Base-by-base conservation (phyloP, 2,329 filamentous ascomycete genomes). In the Colletotrichum plurivorum region DNA sequence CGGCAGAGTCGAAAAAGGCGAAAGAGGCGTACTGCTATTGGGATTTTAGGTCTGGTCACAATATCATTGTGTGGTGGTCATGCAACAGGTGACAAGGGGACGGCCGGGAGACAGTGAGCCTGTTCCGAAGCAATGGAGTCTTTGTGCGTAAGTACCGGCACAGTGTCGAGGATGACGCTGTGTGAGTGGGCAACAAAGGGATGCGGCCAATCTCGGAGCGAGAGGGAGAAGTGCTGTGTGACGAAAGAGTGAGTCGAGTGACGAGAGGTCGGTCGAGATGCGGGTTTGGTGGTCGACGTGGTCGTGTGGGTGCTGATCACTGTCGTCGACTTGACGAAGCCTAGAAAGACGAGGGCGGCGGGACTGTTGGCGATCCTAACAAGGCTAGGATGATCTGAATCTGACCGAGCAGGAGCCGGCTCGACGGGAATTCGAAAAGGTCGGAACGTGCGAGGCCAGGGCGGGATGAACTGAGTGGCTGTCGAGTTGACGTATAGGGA, bases 341-440 rank as follows among this genome's bases (percentile, higher is more conserved):
- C 18, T 49, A 45, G 36, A 27, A 18, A 46, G 63, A 22, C 22
- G 55, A 54, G 49, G 5, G 49, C 62, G 62, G 66, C 45, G 18
- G 62, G 55, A 51, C 41, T 16, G 27, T 45, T 69, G 51, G 62
- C 66, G 62, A 66, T 66, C 66, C 66, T 43, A 69, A 69, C 27
- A 27, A 22, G 43, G 62, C 66, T 66, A 66, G 66, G 55, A 61
- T 62, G 62, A 69, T 66, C 62, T 66, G 66, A 52, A 66, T 69
- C 62, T 69, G 62, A 31, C 55, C 43, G 55, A 61, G 36, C 56
- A 66, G 62, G 49, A 60, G 51, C 45, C 66, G 66, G 62, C 36
- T 68, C 52, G 54, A 60, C 51, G 62, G 43, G 18, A 45, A 39
- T 39, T 22, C 20, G 15, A 18, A 58, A 16, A 18, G 16, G 41